These are phyloP conservation scores for Conringia planisiliqua DNA, from an alignment of 345 rosid species.

Conservation along the genomic window DNA sequence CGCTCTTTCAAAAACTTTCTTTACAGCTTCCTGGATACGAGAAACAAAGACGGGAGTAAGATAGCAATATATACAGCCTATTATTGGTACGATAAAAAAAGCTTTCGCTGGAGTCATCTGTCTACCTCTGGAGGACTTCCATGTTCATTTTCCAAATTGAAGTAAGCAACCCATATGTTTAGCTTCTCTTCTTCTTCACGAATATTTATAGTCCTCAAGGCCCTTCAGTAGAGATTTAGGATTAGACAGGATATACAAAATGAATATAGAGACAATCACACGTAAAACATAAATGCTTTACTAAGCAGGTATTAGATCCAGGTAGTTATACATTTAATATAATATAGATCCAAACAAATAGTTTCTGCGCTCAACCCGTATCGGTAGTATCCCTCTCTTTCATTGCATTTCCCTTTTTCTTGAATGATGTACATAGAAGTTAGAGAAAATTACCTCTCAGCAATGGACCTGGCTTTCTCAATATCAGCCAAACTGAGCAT, in stretches of 20 bases:
- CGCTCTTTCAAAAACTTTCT: slow-evolving; percentile 79
- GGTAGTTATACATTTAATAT: neutral
- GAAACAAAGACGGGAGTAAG: slow-evolving; percentile 16
- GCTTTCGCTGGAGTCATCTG: neutral
- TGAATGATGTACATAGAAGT: neutral
- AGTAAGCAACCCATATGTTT: slow-evolving; percentile 94
- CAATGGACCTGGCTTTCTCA: slow-evolving; percentile 87
- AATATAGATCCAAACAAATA: neutral
- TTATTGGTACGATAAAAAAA: neutral
- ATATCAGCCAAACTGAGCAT: slow-evolving; percentile 74
- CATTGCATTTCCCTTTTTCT: neutral
- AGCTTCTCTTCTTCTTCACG: slow-evolving; percentile 95
- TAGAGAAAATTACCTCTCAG: slow-evolving; percentile 65
- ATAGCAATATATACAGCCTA: neutral
- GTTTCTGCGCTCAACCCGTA: neutral
- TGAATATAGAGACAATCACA: neutral
- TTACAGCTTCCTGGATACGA: slow-evolving; percentile 72
- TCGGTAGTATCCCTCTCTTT: neutral
- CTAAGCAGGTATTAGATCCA: neutral
- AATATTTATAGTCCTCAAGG: slow-evolving; percentile 75
- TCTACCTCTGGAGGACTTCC: slow-evolving; percentile 94
- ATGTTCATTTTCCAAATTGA: slow-evolving; percentile 88
- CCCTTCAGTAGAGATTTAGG: slow-evolving; percentile 48
- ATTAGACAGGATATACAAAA: slow-evolving; percentile 1
- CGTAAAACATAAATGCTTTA: neutral